Base-by-base conservation (phyloP, 2,329 filamentous ascomycete species). In the Neobulgaria alba region DNA sequence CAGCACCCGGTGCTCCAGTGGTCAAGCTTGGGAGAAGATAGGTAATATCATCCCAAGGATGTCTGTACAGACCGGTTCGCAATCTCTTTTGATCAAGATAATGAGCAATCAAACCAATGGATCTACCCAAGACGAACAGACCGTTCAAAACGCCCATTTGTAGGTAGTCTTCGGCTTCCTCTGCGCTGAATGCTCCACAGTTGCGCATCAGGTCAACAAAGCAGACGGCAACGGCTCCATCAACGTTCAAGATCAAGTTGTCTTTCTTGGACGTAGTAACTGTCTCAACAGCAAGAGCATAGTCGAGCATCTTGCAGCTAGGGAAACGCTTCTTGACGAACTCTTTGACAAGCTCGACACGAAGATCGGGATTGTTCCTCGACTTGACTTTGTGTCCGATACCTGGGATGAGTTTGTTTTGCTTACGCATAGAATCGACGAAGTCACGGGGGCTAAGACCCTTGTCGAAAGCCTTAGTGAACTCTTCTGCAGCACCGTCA, bases 191-290 rank as follows among this genome's bases (percentile, higher is more conserved):
- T 41, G 92, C 90, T 65, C 92, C 92, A 65, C 89, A 95, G 79
- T 95, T 95, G 68, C 92, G 86, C 69, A 98, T 75, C 50, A 98
- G 75, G 62, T 98, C 92, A 53, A 98, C 89, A 63, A 98, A 98
- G 82, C 89, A 95, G 64, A 98, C 92, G 54, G 92, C 92, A 61
- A 98, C 85, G 66, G 87, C 95, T 59, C 92, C 92, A 63, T 96
- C 92, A 45, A 98, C 92, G 75, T 98, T 98, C 61, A 98, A 82
- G 59, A 98, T 98, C 56, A 98, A 79, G 77, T 96, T 98, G 73
- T 98, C 92, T 79, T 98, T 98, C 85, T 98, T 98, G 53, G 88
- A 95, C 37, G 92, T 98, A 41, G 92, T 98, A 52, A 98, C 92
- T 9, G 85, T 85, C 79, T 98, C 92, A 55, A 98, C 92, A 34